Base-by-base conservation (phyloP, 371 early-diverging fungal species). In the Dinochytrium kinnereticum region DNA sequence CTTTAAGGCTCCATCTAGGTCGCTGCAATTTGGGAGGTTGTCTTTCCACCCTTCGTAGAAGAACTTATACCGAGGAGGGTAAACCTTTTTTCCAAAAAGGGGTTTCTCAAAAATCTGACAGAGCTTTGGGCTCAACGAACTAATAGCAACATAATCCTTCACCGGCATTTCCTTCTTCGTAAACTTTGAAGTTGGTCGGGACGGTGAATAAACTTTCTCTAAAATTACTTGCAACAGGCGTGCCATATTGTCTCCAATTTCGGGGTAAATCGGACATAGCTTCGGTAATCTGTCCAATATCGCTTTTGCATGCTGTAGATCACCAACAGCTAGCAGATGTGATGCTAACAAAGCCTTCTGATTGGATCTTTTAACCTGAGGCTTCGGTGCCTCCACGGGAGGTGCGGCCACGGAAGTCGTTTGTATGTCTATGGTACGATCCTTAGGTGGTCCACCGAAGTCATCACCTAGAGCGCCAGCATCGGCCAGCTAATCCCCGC, bases 271-370 rank as follows among this genome's bases (percentile, higher is more conserved):
- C n/a, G 86, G 84, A 26, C 85, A 71, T 1, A 94, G 38, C n/a
- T 85, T 80, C 1, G 90, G 89, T 26, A 88, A 84, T 30, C 87
- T 80, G 5, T 86, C 80, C 21, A 91, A 65, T 5, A 91, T 81
- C 21, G 79, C 70, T 39, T 84, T 75, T 13, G 90, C 90, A 40
- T 88, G 81, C 2, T 75, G 73, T 1, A 91, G 40, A 64, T 90
- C 91, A 0, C 95, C 94, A 3, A 93, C 83, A 2, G 88, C 85
- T 0, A 93, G 49, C 13, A 93, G 80, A 3, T 92, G 91, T 28
- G 80, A 80, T 2, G 85, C 78, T 7, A 94, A 72, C 10, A 87
- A 88, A 26, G 90, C 88, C 38, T 91, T 87, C 73, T 94, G 94
- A 66, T 82, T 80, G 76, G 53, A 61, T 79, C 19, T 68, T 49